phyloP scores from a whole-genome alignment of 2,329 filamentous ascomycete genomes.

The Penicillium sp. region DNA sequence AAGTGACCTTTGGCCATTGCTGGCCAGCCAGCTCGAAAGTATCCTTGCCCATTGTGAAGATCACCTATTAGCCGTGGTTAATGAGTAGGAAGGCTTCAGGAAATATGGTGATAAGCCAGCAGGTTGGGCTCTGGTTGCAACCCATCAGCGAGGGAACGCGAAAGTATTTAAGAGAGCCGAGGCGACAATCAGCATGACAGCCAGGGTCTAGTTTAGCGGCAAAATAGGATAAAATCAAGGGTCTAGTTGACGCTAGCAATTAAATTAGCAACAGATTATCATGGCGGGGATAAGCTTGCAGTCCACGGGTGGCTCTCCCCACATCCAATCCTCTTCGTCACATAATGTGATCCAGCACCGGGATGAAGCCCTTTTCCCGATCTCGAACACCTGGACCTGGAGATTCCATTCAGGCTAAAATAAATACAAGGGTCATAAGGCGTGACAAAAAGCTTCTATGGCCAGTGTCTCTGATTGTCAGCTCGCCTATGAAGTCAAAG shows the following conservation, averaged over 20 bases:
- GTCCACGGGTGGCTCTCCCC: neutral
- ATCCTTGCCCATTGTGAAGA: constrained; percentile 16
- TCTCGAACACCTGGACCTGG: neutral
- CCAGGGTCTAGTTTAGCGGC: neutral
- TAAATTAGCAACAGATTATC: neutral
- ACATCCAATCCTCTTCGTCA: neutral
- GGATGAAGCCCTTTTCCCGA: neutral
- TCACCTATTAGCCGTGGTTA: neutral
- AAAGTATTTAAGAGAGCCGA: neutral
- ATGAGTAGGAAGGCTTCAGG: neutral
- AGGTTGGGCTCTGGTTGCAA: neutral
- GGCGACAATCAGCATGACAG: neutral
- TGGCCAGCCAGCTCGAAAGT: constrained; percentile 20
- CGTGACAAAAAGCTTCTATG: neutral
- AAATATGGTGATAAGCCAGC: neutral
- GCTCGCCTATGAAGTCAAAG: neutral
- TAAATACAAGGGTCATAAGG: neutral
- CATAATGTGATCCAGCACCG: neutral
- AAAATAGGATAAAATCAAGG: constrained; percentile 8
- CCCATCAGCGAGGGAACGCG: neutral
- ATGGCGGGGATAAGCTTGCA: neutral
- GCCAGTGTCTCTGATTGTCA: neutral
- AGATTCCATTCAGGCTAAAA: neutral
- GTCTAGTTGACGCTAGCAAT: neutral
- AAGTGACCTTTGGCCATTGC: constrained; percentile 21